phyloP scores from a whole-genome alignment of 768 basidiomycete genomes.

The Pulveroboletus ravenelii region DNA sequence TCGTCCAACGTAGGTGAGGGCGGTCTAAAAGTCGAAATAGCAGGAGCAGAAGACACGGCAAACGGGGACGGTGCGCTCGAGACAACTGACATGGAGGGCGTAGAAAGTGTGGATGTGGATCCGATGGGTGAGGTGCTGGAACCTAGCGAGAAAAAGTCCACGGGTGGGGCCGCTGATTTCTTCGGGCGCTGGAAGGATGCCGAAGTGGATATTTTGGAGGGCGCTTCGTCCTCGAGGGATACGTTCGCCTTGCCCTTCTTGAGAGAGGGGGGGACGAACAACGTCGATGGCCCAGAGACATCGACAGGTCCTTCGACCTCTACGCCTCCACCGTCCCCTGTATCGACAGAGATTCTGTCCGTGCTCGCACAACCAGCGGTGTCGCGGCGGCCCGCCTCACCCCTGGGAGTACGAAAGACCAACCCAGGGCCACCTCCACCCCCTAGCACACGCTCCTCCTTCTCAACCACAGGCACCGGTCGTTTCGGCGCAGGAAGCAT shows the following conservation, averaged over 20 bases:
- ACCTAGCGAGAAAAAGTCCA: conserved; percentile 72
- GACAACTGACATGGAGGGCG: conserved; percentile 5
- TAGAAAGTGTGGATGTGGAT: neutral
- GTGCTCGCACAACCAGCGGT: conserved; percentile 22
- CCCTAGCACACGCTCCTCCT: conserved; percentile 53
- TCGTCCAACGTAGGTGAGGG: conserved; percentile 74
- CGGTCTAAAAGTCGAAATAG: conserved; percentile 58
- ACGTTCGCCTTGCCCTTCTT: conserved; percentile 56
- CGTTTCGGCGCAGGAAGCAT: conserved; percentile 76
- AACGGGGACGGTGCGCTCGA: conserved; percentile 49
- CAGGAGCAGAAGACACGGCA: conserved; percentile 63
- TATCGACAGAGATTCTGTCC: conserved; percentile 17
- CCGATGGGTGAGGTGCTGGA: conserved; percentile 5
- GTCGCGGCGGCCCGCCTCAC: conserved; percentile 6
- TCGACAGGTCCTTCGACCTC: neutral
- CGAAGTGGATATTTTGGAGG: conserved; percentile 7
- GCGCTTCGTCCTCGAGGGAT: conserved; percentile 41
- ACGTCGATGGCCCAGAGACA: conserved; percentile 28
- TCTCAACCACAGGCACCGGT: conserved; percentile 36
- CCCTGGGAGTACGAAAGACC: conserved; percentile 45
- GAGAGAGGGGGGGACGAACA: conserved; percentile 58
- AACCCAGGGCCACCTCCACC: conserved; percentile 57
- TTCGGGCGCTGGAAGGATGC: conserved; percentile 5
- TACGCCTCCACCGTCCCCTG: conserved; percentile 8
- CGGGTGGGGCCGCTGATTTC: conserved; percentile 32